phyloP scores from a whole-genome alignment of 1,284 basidiomycete genomes.

The Waitea zeae region DNA sequence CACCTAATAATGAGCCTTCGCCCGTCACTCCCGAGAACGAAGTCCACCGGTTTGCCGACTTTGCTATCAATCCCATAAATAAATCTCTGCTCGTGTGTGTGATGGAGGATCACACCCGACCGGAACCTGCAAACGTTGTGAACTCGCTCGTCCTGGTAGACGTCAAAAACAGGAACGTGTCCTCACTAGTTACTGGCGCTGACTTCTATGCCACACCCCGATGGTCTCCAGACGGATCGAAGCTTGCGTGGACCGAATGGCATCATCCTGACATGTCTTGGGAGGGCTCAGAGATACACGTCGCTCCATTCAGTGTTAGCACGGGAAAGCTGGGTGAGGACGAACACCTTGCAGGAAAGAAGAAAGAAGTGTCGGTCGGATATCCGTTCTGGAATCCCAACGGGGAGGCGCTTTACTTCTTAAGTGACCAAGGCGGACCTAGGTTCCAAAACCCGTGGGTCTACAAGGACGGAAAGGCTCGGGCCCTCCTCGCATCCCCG shows the following conservation, averaged over 20 bases:
- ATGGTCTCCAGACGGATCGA: conserved; percentile 52
- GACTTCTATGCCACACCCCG: conserved; percentile 50
- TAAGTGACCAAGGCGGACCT: conserved; percentile 43
- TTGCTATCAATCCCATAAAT: conserved; percentile 32
- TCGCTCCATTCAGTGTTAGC: conserved; percentile 22
- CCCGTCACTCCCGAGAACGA: conserved; percentile 45
- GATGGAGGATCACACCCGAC: conserved; percentile 52
- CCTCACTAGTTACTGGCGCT: conserved; percentile 29
- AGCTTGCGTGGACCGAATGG: conserved; percentile 60
- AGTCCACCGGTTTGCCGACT: conserved; percentile 38
- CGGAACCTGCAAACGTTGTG: conserved; percentile 32
- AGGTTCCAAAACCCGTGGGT: conserved; percentile 50
- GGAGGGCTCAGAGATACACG: conserved; percentile 46
- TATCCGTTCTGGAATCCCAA: conserved; percentile 45
- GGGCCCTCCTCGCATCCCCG: conserved; percentile 25
- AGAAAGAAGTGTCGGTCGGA: conserved; percentile 25
- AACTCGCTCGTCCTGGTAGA: conserved; percentile 43
- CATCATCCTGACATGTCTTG: conserved; percentile 72
- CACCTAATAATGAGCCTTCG: conserved; percentile 21
- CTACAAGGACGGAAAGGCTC: conserved; percentile 20
- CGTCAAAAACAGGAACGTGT: conserved; percentile 20
- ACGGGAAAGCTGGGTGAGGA: conserved; percentile 12
- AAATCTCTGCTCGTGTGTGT: conserved; percentile 29
- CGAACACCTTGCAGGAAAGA: conserved; percentile 28
- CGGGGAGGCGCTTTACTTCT: conserved; percentile 46